These are phyloP conservation scores for Coemansia reversa DNA, from an alignment of 192 early-diverging fungal species.

Conservation along the genomic window DNA sequence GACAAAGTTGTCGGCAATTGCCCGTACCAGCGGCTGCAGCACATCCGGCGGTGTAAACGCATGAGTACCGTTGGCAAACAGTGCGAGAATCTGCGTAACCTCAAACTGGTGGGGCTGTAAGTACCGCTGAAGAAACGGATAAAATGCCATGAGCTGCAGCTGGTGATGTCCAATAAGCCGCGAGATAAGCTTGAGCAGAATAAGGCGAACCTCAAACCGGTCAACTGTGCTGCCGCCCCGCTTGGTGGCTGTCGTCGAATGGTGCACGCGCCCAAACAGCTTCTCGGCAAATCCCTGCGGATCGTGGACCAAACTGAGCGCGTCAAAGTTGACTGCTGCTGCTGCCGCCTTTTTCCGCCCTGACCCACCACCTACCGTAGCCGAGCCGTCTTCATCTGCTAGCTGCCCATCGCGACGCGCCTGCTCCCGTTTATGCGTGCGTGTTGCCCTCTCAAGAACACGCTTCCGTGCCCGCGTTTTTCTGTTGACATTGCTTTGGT, in stretches of 20 bases:
- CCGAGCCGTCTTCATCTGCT: slow-evolving; percentile 21
- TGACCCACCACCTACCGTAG: slow-evolving; percentile 44
- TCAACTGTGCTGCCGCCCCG: slow-evolving; percentile 64
- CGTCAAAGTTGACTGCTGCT: slow-evolving; percentile 84
- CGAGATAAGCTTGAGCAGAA: slow-evolving; percentile 92
- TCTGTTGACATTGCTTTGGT: slow-evolving; percentile 76
- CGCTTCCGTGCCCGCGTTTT: slow-evolving; percentile 81
- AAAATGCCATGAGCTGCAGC: slow-evolving; percentile 86
- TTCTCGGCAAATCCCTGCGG: slow-evolving; percentile 97
- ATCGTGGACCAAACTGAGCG: slow-evolving; percentile 92
- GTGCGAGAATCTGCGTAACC: slow-evolving; percentile 89
- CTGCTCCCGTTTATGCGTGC: slow-evolving; percentile 25
- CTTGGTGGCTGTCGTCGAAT: slow-evolving; percentile 51
- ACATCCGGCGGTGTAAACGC: slow-evolving; percentile 92
- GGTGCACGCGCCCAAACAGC: slow-evolving; percentile 78
- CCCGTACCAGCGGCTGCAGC: slow-evolving; percentile 81
- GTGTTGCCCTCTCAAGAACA: slow-evolving; percentile 74
- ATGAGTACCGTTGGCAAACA: slow-evolving; percentile 88
- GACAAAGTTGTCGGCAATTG: slow-evolving; percentile 96
- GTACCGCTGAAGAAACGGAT: slow-evolving; percentile 89
- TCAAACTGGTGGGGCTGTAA: slow-evolving; percentile 95
- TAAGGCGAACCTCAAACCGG: slow-evolving; percentile 87
- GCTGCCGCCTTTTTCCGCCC: slow-evolving; percentile 60
- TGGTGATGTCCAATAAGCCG: slow-evolving; percentile 95
- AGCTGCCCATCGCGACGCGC: slow-evolving; percentile 61